These are phyloP conservation scores for Tulasnella sp. DNA, from an alignment of 768 basidiomycete species.

Conservation along the genomic window DNA sequence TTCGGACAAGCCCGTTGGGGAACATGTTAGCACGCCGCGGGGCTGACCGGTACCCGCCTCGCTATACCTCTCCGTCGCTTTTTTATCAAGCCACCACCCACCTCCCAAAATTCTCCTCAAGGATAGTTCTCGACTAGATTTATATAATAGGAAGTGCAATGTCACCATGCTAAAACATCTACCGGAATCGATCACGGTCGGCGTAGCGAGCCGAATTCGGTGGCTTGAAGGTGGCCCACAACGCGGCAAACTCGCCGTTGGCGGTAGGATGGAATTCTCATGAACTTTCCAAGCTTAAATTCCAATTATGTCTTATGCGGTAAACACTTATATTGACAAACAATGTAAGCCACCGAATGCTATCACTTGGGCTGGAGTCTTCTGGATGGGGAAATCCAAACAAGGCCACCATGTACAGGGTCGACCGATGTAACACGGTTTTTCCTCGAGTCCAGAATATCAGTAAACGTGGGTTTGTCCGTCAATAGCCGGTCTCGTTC, in stretches of 20 bases:
- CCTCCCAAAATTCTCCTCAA: not conserved
- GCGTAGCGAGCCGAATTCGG: not conserved
- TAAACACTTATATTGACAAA: not conserved
- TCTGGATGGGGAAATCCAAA: not conserved
- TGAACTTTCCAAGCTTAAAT: not conserved
- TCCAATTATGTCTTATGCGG: not conserved
- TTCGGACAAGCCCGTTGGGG: too few relatives aligned
- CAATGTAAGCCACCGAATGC: not conserved
- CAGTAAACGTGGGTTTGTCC: not conserved
- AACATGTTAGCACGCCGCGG: too few relatives aligned
- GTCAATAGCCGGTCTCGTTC: not conserved
- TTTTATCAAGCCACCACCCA: not conserved
- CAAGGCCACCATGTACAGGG: not conserved
- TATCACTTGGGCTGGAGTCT: not conserved
- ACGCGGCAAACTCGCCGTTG: slow-evolving; percentile 1
- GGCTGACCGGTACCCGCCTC: not conserved
- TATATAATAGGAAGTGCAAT: not conserved
- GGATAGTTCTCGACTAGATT: not conserved
- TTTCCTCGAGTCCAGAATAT: not conserved
- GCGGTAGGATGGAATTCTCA: not conserved
- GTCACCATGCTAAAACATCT: not conserved
- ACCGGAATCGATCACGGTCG: not conserved
- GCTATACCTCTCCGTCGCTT: not conserved
- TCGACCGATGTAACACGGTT: not conserved
- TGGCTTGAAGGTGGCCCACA: not conserved